These are phyloP conservation scores for Elsinoe fawcettii DNA, from an alignment of 2,329 filamentous ascomycete genomes.

Conservation along the genomic window DNA sequence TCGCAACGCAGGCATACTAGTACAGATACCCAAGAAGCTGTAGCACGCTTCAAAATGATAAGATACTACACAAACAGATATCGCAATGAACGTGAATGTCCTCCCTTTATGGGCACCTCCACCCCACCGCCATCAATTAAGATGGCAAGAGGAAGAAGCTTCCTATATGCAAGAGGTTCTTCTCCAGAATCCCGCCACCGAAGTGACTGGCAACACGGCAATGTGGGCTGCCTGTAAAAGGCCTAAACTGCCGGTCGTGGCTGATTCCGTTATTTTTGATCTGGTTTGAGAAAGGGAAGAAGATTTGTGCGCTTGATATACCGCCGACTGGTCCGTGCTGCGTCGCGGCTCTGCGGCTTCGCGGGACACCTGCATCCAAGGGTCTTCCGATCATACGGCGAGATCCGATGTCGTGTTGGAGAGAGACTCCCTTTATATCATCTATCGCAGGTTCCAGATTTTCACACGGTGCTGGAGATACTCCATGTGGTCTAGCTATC, in stretches of 20 bases:
- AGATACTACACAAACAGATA: not conserved
- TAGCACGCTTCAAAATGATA: not conserved
- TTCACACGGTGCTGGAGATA: not conserved
- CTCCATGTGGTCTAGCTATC: not conserved
- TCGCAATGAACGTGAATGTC: constrained; percentile 36
- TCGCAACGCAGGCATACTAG: constrained; percentile 78
- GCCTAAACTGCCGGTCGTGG: constrained; percentile 58
- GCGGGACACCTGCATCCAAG: not conserved
- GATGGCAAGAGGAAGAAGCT: constrained; percentile 60
- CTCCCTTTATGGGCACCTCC: constrained; percentile 65
- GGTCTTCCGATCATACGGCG: not conserved
- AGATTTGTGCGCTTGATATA: constrained; percentile 11
- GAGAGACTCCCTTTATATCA: not conserved
- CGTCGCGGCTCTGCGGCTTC: not conserved
- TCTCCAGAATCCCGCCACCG: constrained; percentile 58
- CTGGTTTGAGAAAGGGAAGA: constrained; percentile 32
- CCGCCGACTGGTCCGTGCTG: constrained; percentile 6
- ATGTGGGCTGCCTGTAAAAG: constrained; percentile 38
- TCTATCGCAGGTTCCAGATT: not conserved
- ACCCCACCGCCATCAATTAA: constrained; percentile 63
- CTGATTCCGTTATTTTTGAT: constrained; percentile 60
- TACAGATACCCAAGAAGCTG: constrained; percentile 59
- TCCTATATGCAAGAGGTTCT: constrained; percentile 54
- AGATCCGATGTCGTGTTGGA: not conserved
- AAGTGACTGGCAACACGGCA: constrained; percentile 61